Percentiles rank a stretch among this genome's conserved stretches.
Conservation (phyloP, 1,139 yeast genomes). For the Hyphopichia buzzinii region DNA sequence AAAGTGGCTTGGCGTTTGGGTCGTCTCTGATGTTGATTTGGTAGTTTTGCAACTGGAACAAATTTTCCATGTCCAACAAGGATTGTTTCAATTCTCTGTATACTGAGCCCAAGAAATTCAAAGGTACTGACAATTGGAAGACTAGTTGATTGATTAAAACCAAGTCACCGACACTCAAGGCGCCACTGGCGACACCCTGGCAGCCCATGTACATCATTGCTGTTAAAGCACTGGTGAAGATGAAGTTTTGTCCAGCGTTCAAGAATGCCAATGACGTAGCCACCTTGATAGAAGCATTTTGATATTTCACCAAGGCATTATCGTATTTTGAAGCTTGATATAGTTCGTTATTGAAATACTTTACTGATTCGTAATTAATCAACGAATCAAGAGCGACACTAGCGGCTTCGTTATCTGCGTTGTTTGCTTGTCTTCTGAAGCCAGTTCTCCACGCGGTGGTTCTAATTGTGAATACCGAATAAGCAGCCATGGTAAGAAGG, state of each 20-base stretch:
- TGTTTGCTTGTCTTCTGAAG: constrained; percentile 86
- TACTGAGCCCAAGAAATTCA: constrained; percentile 91
- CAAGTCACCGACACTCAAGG: constrained; percentile 88
- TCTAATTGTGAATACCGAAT: constrained; percentile 79
- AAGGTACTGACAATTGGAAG: constrained; percentile 90
- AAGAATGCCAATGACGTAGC: constrained; percentile 90
- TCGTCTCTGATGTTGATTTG: constrained; percentile 63
- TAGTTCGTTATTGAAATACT: constrained; percentile 86
- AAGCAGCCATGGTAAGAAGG: constrained; percentile 79
- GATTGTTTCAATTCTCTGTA: constrained; percentile 94
- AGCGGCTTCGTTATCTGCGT: constrained; percentile 93
- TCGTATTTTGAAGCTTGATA: constrained; percentile 82
- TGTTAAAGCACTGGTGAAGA: constrained; percentile 88
- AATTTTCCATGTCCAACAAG: constrained; percentile 85
- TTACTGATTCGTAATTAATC: constrained; percentile 92
- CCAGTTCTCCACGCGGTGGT: constrained; percentile 97
- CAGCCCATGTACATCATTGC: constrained; percentile 99
- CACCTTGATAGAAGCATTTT: constrained; percentile 79
- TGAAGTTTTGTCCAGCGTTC: constrained; percentile 89
- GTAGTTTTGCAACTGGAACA: constrained; percentile 78
- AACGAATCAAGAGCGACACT: constrained; percentile 91
- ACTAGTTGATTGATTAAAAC: constrained; percentile 96
- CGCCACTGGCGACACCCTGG: constrained; percentile 80
- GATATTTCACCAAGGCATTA: constrained; percentile 69
- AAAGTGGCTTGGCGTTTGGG: constrained; percentile 60